Conservation (phyloP, 768 basidiomycete species). For the Podaxis mareebaensis region DNA sequence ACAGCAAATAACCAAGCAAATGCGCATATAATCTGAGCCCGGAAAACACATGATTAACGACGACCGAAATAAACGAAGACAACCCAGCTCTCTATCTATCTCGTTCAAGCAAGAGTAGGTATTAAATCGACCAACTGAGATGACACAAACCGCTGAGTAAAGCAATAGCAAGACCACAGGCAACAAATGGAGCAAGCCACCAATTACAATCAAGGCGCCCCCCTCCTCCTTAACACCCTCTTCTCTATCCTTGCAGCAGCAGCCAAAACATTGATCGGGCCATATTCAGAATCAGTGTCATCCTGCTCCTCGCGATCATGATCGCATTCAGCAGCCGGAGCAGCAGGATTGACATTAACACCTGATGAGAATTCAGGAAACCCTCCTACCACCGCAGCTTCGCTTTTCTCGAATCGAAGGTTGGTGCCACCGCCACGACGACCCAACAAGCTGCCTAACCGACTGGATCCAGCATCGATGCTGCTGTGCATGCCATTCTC, state of each 20-base stretch:
- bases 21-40: not conserved
- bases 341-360: not conserved
- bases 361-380: conserved; percentile 5
- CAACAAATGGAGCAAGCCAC: not conserved
- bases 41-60: not conserved
- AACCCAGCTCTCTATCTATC: not conserved
- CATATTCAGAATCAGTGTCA: not conserved
- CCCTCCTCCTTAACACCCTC: conserved; percentile 7
- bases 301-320: not conserved
- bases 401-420: conserved; percentile 10
- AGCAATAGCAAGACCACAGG: not conserved
- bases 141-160: not conserved
- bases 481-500: not conserved
- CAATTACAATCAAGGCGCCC: conserved; percentile 3
- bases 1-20: not conserved
- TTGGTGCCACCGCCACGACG: conserved; percentile 15
- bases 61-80: not conserved
- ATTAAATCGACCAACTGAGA: not conserved
- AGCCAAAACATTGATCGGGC: conserved; percentile 14
- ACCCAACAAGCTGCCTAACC: conserved; percentile 1
- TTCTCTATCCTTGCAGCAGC: conserved; percentile 22
- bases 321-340: not conserved
- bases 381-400: conserved; percentile 2
- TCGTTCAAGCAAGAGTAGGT: not conserved
- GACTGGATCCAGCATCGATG: conserved; percentile 1